Percentiles rank a stretch among this genome's conserved stretches.
phyloP scores from a whole-genome alignment of 2,329 filamentous ascomycete genomes.

The Fusarium clavum region DNA sequence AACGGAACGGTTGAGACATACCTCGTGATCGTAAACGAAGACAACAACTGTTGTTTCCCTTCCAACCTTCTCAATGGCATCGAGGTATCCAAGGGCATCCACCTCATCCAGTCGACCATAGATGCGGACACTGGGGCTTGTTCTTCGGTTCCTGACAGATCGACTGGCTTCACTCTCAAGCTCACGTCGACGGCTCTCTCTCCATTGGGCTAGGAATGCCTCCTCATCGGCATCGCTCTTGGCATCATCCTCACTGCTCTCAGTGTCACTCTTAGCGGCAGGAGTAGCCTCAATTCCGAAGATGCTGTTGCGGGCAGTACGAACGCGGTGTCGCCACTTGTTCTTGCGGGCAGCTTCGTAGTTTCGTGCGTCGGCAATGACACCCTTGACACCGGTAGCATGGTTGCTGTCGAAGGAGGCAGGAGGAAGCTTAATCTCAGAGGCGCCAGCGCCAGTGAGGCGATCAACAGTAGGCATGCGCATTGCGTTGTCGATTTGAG shows the following conservation, averaged over 20 bases:
- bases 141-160: slow-evolving; percentile 71
- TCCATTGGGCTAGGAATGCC: slow-evolving; percentile 85
- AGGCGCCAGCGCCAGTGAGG: slow-evolving; percentile 56
- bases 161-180: slow-evolving; percentile 71
- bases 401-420: slow-evolving; percentile 73
- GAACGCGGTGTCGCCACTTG: slow-evolving; percentile 66
- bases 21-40: slow-evolving; percentile 89
- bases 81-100: slow-evolving; percentile 92
- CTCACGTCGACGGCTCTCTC: slow-evolving; percentile 81
- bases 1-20: slow-evolving; percentile 59
- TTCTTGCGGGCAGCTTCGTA: slow-evolving; percentile 75
- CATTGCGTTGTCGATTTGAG: slow-evolving; percentile 72
- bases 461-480: slow-evolving; percentile 65
- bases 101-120: slow-evolving; percentile 87
- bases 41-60: slow-evolving; percentile 88
- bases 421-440: slow-evolving; percentile 70
- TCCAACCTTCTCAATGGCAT: slow-evolving; percentile 91
- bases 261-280: slow-evolving; percentile 56
- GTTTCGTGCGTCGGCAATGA: slow-evolving; percentile 84
- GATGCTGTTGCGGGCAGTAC: slow-evolving; percentile 65
- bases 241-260: slow-evolving; percentile 60
- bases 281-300: slow-evolving; percentile 58
- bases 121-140: slow-evolving; percentile 79
- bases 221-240: slow-evolving; percentile 75
- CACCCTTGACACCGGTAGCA: slow-evolving; percentile 85